Base-by-base conservation (phyloP, 225 moss, liverwort and hornwort genomes). In the Pseudisothecium myosuroides region DNA sequence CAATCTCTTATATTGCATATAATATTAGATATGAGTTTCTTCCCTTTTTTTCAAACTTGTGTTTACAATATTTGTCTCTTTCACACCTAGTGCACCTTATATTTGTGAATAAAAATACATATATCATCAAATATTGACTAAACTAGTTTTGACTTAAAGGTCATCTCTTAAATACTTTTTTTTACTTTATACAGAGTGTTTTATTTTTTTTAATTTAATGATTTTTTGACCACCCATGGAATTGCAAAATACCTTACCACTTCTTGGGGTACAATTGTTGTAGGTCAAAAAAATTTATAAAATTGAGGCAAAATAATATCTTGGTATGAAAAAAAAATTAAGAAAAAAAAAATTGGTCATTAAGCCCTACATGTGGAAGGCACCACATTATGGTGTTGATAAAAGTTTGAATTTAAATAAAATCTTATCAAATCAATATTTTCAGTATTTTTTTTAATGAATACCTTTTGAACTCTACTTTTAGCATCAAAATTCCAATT, bases 101-200 rank as follows among this genome's bases (percentile, higher is more conserved):
- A 16, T 43, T 72, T 72, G 28, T 28, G 17, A 72, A 43, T 45
- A 72, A 1, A 10, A 0, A 27, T 13, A 72, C 9, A 27, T 27
- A 41, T 21, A 37, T 69, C 9, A 73, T 10, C 6, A 45, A 43
- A 45, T 73, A 45, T 43, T 17, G 6, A 3, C 9, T 45, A 13
- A 45, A 17, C 3, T 3, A 27, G 1, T 73, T 73, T 2, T 2
- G 1, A 26, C 5, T 3, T 41, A 14, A 26, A 39, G 4, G 2
- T 67, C 2, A 1, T 68, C 22, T 22, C 0, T 39, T 0, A 1
- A n/a, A 12, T 63, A 31, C 2, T 31, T 16, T 0, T 16, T 65
- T 34, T 65, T n/a, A n/a, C n/a, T 45, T 6, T 45, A 45, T 45
- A 45, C 8, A 45, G 6, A 45, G 10, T 1, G 34, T 65, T 65